These are phyloP conservation scores for Globisporangium uncinulatum DNA, from an alignment of 352 stramenopile genomes.

Conservation along the genomic window DNA sequence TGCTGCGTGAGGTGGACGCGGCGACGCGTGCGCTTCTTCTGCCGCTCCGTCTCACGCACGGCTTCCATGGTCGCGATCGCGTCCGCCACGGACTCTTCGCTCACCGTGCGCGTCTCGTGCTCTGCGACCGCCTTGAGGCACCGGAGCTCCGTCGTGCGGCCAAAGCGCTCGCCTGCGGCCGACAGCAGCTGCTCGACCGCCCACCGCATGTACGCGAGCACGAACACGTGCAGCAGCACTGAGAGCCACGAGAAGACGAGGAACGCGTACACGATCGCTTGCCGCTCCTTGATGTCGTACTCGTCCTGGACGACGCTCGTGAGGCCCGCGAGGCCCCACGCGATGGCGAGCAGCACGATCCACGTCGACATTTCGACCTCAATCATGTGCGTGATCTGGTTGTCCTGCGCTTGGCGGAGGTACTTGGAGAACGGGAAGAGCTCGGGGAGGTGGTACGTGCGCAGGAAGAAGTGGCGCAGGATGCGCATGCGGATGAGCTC, in stretches of 20 bases:
- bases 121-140: conserved; percentile 18
- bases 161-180: conserved; percentile 17
- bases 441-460: conserved; percentile 34
- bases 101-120: conserved; percentile 13
- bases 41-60: conserved; percentile 9
- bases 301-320: conserved; percentile 11
- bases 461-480: conserved; percentile 41
- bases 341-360: conserved; percentile 41
- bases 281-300: conserved; percentile 14
- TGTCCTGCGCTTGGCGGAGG: conserved; percentile 60
- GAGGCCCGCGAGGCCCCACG: conserved; percentile 30
- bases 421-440: conserved; percentile 76
- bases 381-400: conserved; percentile 78
- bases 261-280: conserved; percentile 33
- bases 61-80: conserved; percentile 22
- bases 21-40: conserved; percentile 1
- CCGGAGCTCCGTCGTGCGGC: conserved; percentile 7
- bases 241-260: conserved; percentile 30
- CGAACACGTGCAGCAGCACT: conserved; percentile 28
- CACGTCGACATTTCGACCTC: conserved; percentile 69
- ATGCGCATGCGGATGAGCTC: conserved; percentile 17
- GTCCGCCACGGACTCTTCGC: conserved; percentile 17
- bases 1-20: conserved; percentile 4
- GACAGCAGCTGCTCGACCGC: conserved; percentile 22
- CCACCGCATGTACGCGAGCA: conserved; percentile 34